Conservation (phyloP, 2,329 filamentous ascomycete species). For the Tympanopsis confertula region DNA sequence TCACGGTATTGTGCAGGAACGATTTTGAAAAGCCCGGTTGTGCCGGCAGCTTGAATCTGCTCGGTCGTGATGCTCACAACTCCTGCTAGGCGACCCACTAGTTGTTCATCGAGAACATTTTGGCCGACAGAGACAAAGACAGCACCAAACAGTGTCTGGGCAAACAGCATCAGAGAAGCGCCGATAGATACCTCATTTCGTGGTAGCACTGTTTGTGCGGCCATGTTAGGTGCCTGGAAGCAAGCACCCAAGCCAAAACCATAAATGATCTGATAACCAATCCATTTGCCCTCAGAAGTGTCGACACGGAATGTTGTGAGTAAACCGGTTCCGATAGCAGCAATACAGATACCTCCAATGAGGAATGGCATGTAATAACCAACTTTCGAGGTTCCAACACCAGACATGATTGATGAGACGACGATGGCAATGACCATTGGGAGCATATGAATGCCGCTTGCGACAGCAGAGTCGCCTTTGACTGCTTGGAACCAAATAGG, state of each 20-base stretch:
- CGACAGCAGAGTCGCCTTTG: conserved; percentile 21
- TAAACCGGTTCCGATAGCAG: conserved; percentile 26
- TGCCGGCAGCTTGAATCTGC: neutral
- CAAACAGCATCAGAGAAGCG: conserved; percentile 29
- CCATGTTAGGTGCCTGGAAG: conserved; percentile 32
- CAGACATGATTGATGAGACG: conserved; percentile 24
- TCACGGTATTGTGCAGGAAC: neutral
- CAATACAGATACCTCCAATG: conserved; percentile 22
- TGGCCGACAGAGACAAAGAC: conserved; percentile 32
- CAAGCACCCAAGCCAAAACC: conserved; percentile 30
- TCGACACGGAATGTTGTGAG: conserved; percentile 25
- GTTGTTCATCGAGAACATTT: conserved; percentile 28
- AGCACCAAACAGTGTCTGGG: conserved; percentile 30
- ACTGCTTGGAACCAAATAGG: conserved; percentile 20
- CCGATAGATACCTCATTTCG: conserved; percentile 27
- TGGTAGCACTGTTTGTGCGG: conserved; percentile 31
- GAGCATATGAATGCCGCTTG: conserved; percentile 28
- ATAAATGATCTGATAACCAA: conserved; percentile 30
- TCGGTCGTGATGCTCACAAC: neutral
- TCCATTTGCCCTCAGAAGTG: conserved; percentile 16
- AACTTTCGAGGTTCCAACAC: conserved; percentile 20
- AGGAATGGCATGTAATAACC: conserved; percentile 33
- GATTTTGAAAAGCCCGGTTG: neutral
- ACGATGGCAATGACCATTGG: conserved; percentile 28
- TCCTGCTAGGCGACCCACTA: conserved; percentile 17